Conservation (phyloP, 129 eudicot genomes). For the Gnaphalium uliginosum region DNA sequence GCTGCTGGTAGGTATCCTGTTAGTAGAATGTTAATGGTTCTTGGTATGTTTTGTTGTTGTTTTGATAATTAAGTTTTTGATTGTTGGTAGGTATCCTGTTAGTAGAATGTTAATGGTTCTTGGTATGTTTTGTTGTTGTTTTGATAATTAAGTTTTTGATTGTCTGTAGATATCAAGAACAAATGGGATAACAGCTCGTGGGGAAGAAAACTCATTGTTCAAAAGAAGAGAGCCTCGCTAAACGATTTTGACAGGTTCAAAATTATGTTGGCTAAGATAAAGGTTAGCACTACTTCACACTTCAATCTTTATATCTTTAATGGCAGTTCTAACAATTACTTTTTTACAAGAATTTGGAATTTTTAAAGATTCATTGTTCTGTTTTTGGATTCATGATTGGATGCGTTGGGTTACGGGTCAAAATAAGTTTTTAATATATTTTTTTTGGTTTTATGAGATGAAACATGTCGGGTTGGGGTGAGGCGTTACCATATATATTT, state of each 20-base stretch:
- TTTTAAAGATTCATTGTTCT: not conserved
- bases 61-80: not conserved
- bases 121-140: not conserved
- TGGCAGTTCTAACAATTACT: not conserved
- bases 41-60: not conserved
- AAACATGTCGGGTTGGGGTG: not conserved
- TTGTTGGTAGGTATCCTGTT: constrained; percentile 34
- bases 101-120: not conserved
- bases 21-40: not conserved
- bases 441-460: not conserved
- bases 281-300: constrained; percentile 36
- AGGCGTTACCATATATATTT: no score
- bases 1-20: constrained; percentile 48
- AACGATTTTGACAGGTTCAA: constrained; percentile 62
- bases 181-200: constrained; percentile 65
- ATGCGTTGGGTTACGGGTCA: not conserved
- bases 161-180: constrained; percentile 47
- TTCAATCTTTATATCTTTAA: not conserved
- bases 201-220: constrained; percentile 63
- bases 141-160: not conserved
- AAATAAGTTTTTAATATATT: not conserved
- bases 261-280: constrained; percentile 62
- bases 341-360: not conserved
- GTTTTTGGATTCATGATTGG: no score
- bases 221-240: constrained; percentile 56